These are phyloP conservation scores for Penicillium frequentans DNA, from an alignment of 2,329 filamentous ascomycete species.

Conservation along the genomic window DNA sequence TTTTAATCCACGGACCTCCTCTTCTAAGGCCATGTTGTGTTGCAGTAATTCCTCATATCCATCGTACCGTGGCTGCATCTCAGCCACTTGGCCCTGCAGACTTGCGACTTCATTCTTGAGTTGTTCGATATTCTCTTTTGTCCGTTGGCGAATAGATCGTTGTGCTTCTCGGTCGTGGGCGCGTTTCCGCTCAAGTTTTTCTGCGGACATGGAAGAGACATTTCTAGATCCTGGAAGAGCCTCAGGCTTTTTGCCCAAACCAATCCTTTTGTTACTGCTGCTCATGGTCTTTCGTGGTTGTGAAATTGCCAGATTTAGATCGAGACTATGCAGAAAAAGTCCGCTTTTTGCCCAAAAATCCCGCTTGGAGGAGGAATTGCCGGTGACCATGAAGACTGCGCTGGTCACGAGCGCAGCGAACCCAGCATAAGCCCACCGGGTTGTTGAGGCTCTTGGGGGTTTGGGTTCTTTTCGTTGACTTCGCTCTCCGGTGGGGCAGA, in stretches of 20 bases:
- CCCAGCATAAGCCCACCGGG: constrained; percentile 10
- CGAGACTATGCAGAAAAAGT: constrained; percentile 2
- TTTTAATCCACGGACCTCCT: constrained; percentile 55
- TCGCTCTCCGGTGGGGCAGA: neutral
- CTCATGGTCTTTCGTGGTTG: neutral
- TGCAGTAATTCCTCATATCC: constrained; percentile 44
- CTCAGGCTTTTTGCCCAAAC: constrained; percentile 33
- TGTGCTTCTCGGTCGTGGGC: constrained; percentile 63
- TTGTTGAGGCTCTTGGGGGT: neutral
- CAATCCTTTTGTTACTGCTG: constrained; percentile 27
- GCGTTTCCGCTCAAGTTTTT: constrained; percentile 60
- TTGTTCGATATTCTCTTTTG: constrained; percentile 59
- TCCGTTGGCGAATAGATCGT: constrained; percentile 59
- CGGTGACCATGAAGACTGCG: constrained; percentile 15
- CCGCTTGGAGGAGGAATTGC: constrained; percentile 4
- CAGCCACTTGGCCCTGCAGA: constrained; percentile 40
- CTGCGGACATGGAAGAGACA: constrained; percentile 57
- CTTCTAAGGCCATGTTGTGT: constrained; percentile 55
- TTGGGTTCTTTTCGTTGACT: neutral
- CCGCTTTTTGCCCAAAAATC: constrained; percentile 9
- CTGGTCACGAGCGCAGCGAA: constrained; percentile 1
- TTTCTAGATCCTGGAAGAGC: constrained; percentile 59
- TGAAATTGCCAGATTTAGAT: neutral
- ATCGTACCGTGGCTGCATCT: constrained; percentile 52
- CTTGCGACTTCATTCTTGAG: constrained; percentile 49